Conservation (phyloP, 1,139 yeast genomes). For the Suhomyces guaymorum region DNA sequence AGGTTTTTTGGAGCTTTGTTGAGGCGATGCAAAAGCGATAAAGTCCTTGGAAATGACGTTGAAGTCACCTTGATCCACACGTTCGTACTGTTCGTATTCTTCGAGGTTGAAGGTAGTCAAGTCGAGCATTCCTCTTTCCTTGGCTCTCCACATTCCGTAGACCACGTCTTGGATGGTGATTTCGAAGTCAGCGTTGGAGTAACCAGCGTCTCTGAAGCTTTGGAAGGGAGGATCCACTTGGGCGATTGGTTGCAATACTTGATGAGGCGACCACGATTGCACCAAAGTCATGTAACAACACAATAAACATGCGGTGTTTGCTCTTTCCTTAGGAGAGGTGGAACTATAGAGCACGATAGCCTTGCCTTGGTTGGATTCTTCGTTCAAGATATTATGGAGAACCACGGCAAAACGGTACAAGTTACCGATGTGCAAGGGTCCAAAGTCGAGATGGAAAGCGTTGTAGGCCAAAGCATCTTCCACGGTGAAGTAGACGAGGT, state of each 20-base stretch:
- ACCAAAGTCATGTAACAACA: slow-evolving; percentile 94
- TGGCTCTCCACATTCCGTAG: slow-evolving; percentile 98
- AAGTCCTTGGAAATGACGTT: slow-evolving; percentile 90
- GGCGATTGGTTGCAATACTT: slow-evolving; percentile 90
- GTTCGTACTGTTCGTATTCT: slow-evolving; percentile 89
- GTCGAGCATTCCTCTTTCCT: slow-evolving; percentile 86
- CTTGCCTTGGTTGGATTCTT: slow-evolving; percentile 78
- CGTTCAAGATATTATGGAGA: slow-evolving; percentile 86
- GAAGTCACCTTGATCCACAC: slow-evolving; percentile 97
- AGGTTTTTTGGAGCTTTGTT: slow-evolving; percentile 56
- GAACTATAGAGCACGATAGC: slow-evolving; percentile 90
- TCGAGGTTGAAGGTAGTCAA: slow-evolving; percentile 86
- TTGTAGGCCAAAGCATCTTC: slow-evolving; percentile 92
- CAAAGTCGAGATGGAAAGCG: slow-evolving; percentile 92
- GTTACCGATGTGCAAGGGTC: slow-evolving; percentile 92
- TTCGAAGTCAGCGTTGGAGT: slow-evolving; percentile 91
- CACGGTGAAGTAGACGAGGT: slow-evolving; percentile 82
- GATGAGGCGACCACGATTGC: slow-evolving; percentile 98
- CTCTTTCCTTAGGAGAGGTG: slow-evolving; percentile 75
- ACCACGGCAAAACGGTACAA: slow-evolving; percentile 93
- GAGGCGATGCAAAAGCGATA: slow-evolving; percentile 97
- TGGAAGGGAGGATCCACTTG: slow-evolving; percentile 93
- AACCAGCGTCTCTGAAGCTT: slow-evolving; percentile 96
- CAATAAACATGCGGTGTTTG: slow-evolving; percentile 91
- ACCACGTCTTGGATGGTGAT: slow-evolving; percentile 92